Conservation (phyloP, 495 filamentous ascomycete species). For the Annulohypoxylon moriforme region DNA sequence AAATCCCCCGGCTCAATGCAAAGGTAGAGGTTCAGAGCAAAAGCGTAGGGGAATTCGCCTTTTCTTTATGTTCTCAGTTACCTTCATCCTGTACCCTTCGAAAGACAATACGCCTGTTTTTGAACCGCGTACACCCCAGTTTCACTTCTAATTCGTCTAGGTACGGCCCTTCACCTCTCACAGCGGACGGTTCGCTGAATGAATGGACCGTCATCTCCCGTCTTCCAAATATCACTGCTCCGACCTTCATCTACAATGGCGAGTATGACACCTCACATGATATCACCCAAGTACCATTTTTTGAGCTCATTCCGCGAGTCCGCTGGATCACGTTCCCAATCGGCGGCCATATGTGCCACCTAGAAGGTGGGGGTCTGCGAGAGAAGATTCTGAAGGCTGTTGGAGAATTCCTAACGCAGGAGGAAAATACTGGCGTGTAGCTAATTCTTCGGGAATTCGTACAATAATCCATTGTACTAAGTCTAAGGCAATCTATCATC, state of each 20-base stretch:
- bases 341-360: conserved; percentile 58
- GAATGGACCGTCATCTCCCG: conserved; percentile 49
- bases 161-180: conserved; percentile 58
- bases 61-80: neutral
- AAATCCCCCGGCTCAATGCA: too few species aligned
- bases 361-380: conserved; percentile 51
- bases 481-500: too few species aligned
- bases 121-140: neutral
- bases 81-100: neutral
- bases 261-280: conserved; percentile 61
- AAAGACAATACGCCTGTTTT: neutral
- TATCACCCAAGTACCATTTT: conserved; percentile 56
- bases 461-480: too few species aligned
- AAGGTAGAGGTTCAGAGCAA: too few species aligned
- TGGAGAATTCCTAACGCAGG: conserved; percentile 43
- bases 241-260: conserved; percentile 61
- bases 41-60: too few species aligned
- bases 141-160: conserved; percentile 34
- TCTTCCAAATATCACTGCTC: conserved; percentile 52
- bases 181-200: conserved; percentile 53
- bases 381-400: conserved; percentile 52
- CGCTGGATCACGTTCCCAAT: conserved; percentile 59
- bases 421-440: neutral
- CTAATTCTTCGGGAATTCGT: neutral
- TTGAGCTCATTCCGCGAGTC: conserved; percentile 55